Evolutionary conservation across 1,284 basidiomycete genomes (phyloP).

Genomic region (Heterobasidion parviporum): DNA sequence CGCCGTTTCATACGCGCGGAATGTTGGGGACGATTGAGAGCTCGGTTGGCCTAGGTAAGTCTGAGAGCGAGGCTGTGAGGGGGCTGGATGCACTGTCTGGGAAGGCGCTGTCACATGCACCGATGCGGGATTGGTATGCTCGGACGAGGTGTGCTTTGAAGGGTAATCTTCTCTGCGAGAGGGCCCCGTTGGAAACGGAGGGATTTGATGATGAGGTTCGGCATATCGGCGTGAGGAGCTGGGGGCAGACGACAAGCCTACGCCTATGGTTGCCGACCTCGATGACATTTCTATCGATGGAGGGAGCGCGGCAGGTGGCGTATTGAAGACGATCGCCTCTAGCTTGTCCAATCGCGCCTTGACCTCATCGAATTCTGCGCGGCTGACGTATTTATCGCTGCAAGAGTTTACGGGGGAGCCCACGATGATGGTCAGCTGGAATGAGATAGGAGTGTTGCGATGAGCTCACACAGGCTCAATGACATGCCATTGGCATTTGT

Average conservation of each 20-base stretch:
- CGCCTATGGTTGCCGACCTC: constrained; percentile 1
- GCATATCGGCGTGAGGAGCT: neutral
- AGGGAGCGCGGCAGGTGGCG: constrained; percentile 3
- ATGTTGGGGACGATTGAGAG: neutral
- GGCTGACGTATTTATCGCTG: constrained; percentile 50
- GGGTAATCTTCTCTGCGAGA: neutral
- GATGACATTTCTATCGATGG: constrained; percentile 2
- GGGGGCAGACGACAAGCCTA: neutral
- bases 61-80: neutral
- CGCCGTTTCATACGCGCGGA: neutral
- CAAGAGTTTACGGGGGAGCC: constrained; percentile 2
- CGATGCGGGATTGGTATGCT: neutral
- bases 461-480: constrained; percentile 45
- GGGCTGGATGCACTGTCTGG: neutral
- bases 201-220: constrained; percentile 1
- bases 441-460: constrained; percentile 10
- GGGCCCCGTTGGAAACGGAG: constrained; percentile 2
- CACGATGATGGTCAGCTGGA: constrained; percentile 3
- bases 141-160: neutral
- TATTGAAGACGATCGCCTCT: constrained; percentile 23
- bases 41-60: neutral
- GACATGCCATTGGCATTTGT: constrained; percentile 49
- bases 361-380: constrained; percentile 45
- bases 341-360: constrained; percentile 29
- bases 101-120: neutral